Evolutionary conservation across 2,329 filamentous ascomycete species (phyloP), one percentile per base, ranked within the genome.

Genomic region (Tolypocladium ovalisporum): DNA sequence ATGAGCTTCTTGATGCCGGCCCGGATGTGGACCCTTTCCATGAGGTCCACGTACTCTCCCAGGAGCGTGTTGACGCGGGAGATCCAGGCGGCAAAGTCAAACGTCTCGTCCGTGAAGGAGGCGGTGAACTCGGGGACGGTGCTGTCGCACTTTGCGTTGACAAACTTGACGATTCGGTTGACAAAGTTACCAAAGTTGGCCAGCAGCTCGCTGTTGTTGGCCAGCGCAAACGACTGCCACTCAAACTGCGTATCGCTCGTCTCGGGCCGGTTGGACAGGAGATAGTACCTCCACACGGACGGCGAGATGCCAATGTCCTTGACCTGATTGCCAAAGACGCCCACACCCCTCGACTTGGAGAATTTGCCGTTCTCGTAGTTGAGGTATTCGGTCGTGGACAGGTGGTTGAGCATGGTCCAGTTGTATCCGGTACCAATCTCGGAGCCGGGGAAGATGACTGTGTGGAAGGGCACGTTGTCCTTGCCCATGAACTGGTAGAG

Each of bases 401-500:
- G 81, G 67, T 91, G 89, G 74, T 95, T 85, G 37, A 96, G 82
- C 82, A 87, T 89, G 54, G 90, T 96, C 92, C 92, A 97, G 61
- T 86, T 85, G 64, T 96, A 87, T 51, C 81, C 79, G 0, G 91
- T 93, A 58, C 92, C 92, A 13, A 97, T 79, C 70, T 96, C 88
- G 47, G 86, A 91, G 35, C 83, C 89, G 1, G 93, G 93, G 79
- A 96, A 97, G 68, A 96, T 91, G 66, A 96, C 89, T 51, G 88
- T 89, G 75, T 96, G 91, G 64, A 73, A 74, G 34, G 85, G 85
- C 19, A 90, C 70, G 36, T 74, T 74, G 65, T 77, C 72, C 68
- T 96, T 97, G 74, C 92, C 92, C 84, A 96, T 89, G 79, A 97
- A 95, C 75, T 97, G 92, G 72, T 94, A 96, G 15, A 97, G 82